A percentile compares a stretch with the other conserved stretches of the same genome.
Evolutionary conservation across 1,284 basidiomycete genomes (phyloP).

Genomic region (Malassezia nana): DNA sequence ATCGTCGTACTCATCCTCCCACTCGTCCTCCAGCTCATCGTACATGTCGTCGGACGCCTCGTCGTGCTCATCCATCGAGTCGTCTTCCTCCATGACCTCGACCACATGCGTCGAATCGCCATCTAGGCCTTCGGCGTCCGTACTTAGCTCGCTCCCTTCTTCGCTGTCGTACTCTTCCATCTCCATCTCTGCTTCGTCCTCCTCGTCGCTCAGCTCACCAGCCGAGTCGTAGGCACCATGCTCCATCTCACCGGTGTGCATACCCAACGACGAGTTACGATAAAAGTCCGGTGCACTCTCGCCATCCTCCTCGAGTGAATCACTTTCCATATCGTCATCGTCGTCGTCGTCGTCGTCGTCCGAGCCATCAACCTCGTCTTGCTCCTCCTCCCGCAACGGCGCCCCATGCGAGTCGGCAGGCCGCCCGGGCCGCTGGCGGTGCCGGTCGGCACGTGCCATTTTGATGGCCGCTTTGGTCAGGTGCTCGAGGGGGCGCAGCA

Average conservation of each 20-base stretch:
- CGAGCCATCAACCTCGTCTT: background rate
- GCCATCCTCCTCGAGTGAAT: background rate
- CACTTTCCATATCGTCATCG: slow-evolving; percentile 47
- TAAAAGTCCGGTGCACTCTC: slow-evolving; percentile 86
- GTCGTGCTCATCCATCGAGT: slow-evolving; percentile 16
- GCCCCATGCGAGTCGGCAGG: background rate
- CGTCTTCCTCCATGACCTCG: slow-evolving; percentile 47
- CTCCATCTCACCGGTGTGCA: slow-evolving; percentile 57
- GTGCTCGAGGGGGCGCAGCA: slow-evolving; percentile 79
- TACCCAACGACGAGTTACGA: slow-evolving; percentile 88
- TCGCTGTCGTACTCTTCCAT: slow-evolving; percentile 59
- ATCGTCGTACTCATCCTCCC: slow-evolving; percentile 48
- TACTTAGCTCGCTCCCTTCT: slow-evolving; percentile 29
- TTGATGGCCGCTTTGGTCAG: slow-evolving; percentile 94
- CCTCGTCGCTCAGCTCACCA: slow-evolving; percentile 84
- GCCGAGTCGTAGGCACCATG: slow-evolving; percentile 45
- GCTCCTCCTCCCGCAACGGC: background rate
- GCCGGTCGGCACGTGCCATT: slow-evolving; percentile 69
- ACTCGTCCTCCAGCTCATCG: slow-evolving; percentile 56
- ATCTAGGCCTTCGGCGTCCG: slow-evolving; percentile 51
- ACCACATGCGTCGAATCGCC: slow-evolving; percentile 47
- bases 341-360: slow-evolving; percentile 52
- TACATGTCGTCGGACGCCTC: slow-evolving; percentile 9
- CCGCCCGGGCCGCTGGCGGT: slow-evolving; percentile 1
- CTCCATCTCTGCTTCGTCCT: slow-evolving; percentile 83